These are phyloP conservation scores for Salix viminalis DNA, from an alignment of 345 rosid species.

Conservation along the genomic window DNA sequence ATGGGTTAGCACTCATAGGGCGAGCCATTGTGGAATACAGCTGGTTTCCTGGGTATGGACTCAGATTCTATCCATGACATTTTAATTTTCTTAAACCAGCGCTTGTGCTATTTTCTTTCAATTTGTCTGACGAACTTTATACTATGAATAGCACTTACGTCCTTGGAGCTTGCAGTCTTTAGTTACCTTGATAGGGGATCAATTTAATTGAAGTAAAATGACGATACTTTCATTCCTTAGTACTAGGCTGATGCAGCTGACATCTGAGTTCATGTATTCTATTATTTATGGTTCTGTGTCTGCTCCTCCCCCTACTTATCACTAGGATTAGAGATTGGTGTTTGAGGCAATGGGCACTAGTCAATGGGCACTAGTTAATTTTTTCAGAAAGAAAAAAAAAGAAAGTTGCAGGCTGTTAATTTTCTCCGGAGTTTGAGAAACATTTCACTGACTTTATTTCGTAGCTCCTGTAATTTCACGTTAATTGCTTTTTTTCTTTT, in stretches of 20 bases:
- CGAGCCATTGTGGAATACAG: conserved; percentile 55
- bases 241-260: neutral
- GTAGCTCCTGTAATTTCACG: neutral
- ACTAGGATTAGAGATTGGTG: neutral
- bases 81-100: neutral
- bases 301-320: neutral
- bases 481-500: neutral
- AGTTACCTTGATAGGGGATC: neutral
- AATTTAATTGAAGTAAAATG: neutral
- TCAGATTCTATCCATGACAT: neutral
- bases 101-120: neutral
- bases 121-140: neutral
- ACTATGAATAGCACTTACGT: neutral
- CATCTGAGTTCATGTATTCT: neutral
- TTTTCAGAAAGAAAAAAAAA: neutral
- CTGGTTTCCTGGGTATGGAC: conserved; percentile 97
- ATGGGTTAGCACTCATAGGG: conserved; percentile 56
- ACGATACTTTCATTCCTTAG: neutral
- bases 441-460: neutral
- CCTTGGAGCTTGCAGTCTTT: neutral
- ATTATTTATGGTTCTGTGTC: neutral
- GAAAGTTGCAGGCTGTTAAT: neutral
- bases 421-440: neutral
- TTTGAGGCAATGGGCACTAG: neutral
- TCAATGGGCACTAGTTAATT: too few species aligned